Percentiles rank a stretch among this genome's conserved stretches.
phyloP scores from a whole-genome alignment of 2,329 filamentous ascomycete species.

The Plectosphaerella cucumerina region DNA sequence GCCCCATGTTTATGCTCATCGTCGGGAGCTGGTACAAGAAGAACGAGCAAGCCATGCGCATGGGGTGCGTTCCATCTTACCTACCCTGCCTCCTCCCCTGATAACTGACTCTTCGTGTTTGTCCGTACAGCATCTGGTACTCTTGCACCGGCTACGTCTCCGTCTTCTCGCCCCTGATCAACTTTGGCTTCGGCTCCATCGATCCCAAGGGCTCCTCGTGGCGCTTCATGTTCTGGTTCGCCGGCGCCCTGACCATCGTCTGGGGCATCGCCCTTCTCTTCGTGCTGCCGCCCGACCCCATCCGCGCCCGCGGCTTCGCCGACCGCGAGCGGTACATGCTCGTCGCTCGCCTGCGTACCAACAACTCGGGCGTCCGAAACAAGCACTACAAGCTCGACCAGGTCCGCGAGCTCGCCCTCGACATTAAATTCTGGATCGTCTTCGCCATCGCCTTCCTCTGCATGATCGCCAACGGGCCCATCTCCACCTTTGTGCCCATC shows the following conservation, averaged over 20 bases:
- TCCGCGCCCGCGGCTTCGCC: conserved; percentile 32
- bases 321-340: conserved; percentile 22
- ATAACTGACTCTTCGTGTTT: not conserved
- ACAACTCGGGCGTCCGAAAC: conserved; percentile 35
- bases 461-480: conserved; percentile 39
- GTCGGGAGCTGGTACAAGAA: conserved; percentile 38
- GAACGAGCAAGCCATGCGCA: conserved; percentile 32
- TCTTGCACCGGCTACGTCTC: conserved; percentile 38
- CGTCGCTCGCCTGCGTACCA: conserved; percentile 20
- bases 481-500: conserved; percentile 39
- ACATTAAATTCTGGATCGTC: conserved; percentile 32
- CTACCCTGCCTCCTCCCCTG: no score
- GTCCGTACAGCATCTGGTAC: conserved; percentile 36
- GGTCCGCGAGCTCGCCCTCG: conserved; percentile 27
- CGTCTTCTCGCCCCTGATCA: conserved; percentile 40
- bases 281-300: conserved; percentile 33
- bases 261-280: conserved; percentile 35
- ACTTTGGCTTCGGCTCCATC: conserved; percentile 42
- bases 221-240: conserved; percentile 51
- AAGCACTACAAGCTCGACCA: conserved; percentile 39
- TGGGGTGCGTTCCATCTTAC: no score
- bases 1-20: conserved; percentile 53
- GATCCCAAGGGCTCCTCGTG: conserved; percentile 31
- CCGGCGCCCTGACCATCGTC: conserved; percentile 42
- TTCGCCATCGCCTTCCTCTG: conserved; percentile 33